Conservation (phyloP, 2,329 filamentous ascomycete species). For the Diaporthe capsici region DNA sequence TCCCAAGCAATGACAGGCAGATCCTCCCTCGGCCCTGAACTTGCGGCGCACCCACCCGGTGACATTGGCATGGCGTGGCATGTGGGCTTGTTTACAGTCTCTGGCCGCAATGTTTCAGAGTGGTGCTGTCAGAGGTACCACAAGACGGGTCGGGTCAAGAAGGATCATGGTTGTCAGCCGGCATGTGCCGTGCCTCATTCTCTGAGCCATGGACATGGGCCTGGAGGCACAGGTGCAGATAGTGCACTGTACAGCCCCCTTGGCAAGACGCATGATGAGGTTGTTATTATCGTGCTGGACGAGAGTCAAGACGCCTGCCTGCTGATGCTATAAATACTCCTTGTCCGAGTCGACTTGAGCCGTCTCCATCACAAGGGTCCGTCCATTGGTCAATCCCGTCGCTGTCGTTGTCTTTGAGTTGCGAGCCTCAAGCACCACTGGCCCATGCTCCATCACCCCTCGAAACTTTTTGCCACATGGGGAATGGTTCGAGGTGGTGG, state of each 20-base stretch:
- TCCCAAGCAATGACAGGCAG: background rate
- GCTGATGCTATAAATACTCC: conserved; percentile 29
- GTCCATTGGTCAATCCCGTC: conserved; percentile 15
- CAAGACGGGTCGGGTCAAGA: conserved; percentile 23
- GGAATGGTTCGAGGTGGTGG: conserved; percentile 7
- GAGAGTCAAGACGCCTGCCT: conserved; percentile 25
- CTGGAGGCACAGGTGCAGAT: conserved; percentile 4
- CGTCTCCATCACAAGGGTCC: conserved; percentile 9
- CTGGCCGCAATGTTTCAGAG: conserved; percentile 24
- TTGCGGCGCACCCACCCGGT: background rate
- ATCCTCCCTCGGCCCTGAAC: background rate
- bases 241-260: conserved; percentile 30
- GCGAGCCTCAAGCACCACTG: conserved; percentile 35
- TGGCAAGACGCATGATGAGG: conserved; percentile 24
- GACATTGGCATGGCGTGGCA: background rate
- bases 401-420: conserved; percentile 38
- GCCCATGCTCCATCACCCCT: conserved; percentile 26
- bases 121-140: conserved; percentile 27
- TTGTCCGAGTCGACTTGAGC: conserved; percentile 12
- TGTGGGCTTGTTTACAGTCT: conserved; percentile 24
- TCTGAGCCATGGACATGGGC: conserved; percentile 16
- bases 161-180: conserved; percentile 28
- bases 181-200: conserved; percentile 22
- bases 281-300: conserved; percentile 19
- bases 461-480: conserved; percentile 26